Evolutionary conservation across 257 asterid genomes (phyloP).

Genomic region (Orobanche coerulescens): DNA sequence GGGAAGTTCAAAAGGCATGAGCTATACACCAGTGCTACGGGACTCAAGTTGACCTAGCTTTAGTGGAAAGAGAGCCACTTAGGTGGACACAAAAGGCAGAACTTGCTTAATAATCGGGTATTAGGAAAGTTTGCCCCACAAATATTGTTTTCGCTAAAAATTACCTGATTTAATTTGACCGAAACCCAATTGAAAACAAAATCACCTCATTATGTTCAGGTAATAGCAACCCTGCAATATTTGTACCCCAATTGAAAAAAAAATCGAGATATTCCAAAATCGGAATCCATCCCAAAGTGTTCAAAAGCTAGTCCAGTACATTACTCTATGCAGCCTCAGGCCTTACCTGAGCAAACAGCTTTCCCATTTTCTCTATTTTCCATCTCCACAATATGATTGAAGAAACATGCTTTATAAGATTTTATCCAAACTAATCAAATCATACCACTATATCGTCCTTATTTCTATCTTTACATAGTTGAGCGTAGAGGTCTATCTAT

Average conservation of each 20-base stretch:
- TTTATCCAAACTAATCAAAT: conserved; percentile 1
- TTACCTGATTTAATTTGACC: conserved; percentile 1
- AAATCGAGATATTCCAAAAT: neutral
- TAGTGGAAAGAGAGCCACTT: conserved; percentile 19
- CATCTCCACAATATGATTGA: conserved; percentile 14
- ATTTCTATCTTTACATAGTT: conserved; percentile 32
- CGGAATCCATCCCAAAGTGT: neutral
- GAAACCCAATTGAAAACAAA: neutral
- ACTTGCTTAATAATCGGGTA: conserved; percentile 13
- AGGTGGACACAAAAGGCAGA: conserved; percentile 10
- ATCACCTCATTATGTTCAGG: conserved; percentile 2
- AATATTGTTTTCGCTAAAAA: neutral
- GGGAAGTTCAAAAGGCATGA: conserved; percentile 20
- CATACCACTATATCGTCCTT: neutral
- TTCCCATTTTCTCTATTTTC: neutral
- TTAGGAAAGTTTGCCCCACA: conserved; percentile 1
- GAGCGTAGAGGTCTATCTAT: conserved; percentile 97
- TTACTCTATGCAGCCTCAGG: neutral
- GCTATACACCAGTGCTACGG: conserved; percentile 9
- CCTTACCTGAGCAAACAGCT: conserved; percentile 1
- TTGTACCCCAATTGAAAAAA: conserved; percentile 16
- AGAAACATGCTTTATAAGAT: conserved; percentile 1
- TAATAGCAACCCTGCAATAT: conserved; percentile 11
- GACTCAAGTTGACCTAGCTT: conserved; percentile 17
- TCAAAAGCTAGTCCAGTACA: neutral